Percentiles rank a stretch among this genome's conserved stretches.
These are phyloP conservation scores for Phaeosphaeriaceae sp. DNA, from an alignment of 2,329 filamentous ascomycete species.

Conservation along the genomic window DNA sequence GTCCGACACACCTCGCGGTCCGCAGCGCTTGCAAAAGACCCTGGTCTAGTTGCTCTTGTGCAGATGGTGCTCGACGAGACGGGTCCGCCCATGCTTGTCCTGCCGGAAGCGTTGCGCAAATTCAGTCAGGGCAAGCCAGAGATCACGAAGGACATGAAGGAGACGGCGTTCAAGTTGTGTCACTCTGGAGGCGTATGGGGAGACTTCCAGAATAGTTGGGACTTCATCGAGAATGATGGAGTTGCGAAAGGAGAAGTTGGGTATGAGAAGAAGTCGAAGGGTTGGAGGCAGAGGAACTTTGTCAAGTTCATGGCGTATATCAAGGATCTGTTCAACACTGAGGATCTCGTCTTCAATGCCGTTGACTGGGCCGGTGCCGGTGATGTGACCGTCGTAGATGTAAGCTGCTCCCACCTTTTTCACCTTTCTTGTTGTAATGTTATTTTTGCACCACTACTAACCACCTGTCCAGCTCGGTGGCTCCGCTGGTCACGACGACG, in stretches of 20 bases:
- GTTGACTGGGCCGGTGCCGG: constrained; percentile 37
- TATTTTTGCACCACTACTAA: too few species aligned
- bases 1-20: constrained; percentile 40
- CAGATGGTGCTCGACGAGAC: constrained; percentile 34
- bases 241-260: constrained; percentile 19
- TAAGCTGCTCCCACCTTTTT: constrained; percentile 16
- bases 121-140: constrained; percentile 34
- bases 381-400: constrained; percentile 35
- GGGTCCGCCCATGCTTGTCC: constrained; percentile 36
- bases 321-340: constrained; percentile 41
- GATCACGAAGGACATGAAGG: constrained; percentile 29
- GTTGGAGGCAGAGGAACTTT: constrained; percentile 41
- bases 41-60: constrained; percentile 35
- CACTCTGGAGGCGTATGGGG: constrained; percentile 37
- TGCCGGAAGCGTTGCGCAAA: constrained; percentile 36
- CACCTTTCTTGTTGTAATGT: background rate
- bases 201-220: constrained; percentile 31
- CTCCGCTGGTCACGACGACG: constrained; percentile 42
- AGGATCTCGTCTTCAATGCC: constrained; percentile 32
- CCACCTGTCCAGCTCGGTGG: constrained; percentile 36
- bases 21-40: constrained; percentile 33
- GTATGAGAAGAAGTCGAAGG: constrained; percentile 25
- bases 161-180: constrained; percentile 39
- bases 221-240: constrained; percentile 44
- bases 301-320: constrained; percentile 44